Percentiles rank a stretch among this genome's conserved stretches.
Evolutionary conservation across 768 basidiomycete genomes (phyloP).

Genomic region (Tylopilus cervinicoccineus): DNA sequence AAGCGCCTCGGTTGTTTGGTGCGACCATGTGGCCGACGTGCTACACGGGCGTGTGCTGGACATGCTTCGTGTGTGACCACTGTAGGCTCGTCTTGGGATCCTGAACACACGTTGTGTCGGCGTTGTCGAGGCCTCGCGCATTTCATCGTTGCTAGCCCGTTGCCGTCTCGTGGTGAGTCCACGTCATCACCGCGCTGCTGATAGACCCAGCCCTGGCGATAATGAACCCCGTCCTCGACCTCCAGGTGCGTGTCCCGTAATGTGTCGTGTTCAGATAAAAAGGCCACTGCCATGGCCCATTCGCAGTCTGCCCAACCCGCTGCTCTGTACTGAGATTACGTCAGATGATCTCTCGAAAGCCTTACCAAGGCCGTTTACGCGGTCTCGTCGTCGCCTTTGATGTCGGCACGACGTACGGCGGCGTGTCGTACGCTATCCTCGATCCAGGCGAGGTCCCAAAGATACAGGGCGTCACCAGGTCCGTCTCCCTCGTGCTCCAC

Average conservation of each 20-base stretch:
- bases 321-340: slow-evolving; percentile 14
- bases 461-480: slow-evolving; percentile 35
- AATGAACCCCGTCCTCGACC: slow-evolving; percentile 9
- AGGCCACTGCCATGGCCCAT: slow-evolving; percentile 1
- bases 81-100: too few species aligned
- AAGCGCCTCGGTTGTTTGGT: slow-evolving; percentile 22
- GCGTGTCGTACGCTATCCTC: slow-evolving; percentile 39
- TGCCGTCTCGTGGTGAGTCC: slow-evolving; percentile 5
- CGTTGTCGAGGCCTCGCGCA: slow-evolving; percentile 17
- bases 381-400: slow-evolving; percentile 39
- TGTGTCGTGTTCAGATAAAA: slow-evolving; percentile 18
- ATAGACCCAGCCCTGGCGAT: neutral
- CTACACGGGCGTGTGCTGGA: slow-evolving; percentile 19
- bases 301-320: neutral
- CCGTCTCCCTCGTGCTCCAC: slow-evolving; percentile 11
- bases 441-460: slow-evolving; percentile 36
- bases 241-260: neutral
- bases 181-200: slow-evolving; percentile 16
- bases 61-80: slow-evolving; percentile 19
- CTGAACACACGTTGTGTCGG: slow-evolving; percentile 21
- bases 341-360: slow-evolving; percentile 34
- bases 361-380: slow-evolving; percentile 35
- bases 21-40: slow-evolving; percentile 27
- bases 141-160: slow-evolving; percentile 15
- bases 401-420: slow-evolving; percentile 39